Base-by-base conservation (phyloP, 805 yeast species). In the Nakazawaea populi region DNA sequence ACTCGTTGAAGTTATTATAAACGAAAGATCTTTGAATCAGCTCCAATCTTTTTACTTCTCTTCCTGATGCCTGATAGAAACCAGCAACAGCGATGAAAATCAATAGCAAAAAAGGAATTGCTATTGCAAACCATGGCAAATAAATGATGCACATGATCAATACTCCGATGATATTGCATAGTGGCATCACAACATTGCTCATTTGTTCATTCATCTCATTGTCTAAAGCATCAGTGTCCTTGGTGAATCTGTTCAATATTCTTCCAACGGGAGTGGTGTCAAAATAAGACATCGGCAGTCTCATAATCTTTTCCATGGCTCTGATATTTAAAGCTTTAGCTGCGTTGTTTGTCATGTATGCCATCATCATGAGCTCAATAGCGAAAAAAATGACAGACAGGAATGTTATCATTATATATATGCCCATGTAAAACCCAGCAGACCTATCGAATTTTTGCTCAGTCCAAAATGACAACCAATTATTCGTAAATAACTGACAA, bases 181-280 rank as follows among this genome's bases (percentile, higher is more conserved):
- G 48, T 4, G 84, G 79, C 56, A 73, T 79, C 44, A 82, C 55
- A 47, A 86, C 72, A 66, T 82, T 66, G 56, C 92, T 75, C 42
- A 85, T 56, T 59, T 84, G 87, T 61, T 86, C 90, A 51, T 80
- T 77, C 52, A 89, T 68, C 65, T 86, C 92, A 62, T 87, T 88
- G 60, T 89, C 96, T 63, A 88, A 69, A 5, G 82, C 82, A 63
- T 89, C 96, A 0, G 94, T 85, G 64, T 89, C 96, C 58, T 88
- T 88, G 3, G 96, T 88, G 65, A 89, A 89, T 57, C 96, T 73
- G 66, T 88, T 89, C 63, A 90, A 70, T 52, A 89, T 83, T 56
- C 96, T 75, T 1, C 97, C 96, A 73, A 87, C 76, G 14, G 97
- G 97, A 0, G 95, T 87, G 9, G 89, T 81, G 60, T 90, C 96